Base-by-base conservation (phyloP, 495 filamentous ascomycete genomes). In the Penicillium lividum region DNA sequence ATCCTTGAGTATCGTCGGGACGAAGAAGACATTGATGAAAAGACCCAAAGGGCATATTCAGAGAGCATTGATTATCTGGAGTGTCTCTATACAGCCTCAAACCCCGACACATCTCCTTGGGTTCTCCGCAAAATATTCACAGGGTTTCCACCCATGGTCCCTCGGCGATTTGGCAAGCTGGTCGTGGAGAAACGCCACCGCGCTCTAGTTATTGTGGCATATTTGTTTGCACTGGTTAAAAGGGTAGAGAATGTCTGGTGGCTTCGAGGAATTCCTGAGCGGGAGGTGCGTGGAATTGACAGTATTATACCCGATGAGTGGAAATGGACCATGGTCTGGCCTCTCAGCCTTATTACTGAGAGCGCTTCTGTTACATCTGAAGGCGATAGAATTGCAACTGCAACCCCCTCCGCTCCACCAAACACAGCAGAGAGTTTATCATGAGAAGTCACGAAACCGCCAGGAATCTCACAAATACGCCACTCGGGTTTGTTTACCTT, bases 251-350 rank as follows among this genome's bases (percentile, higher is more conserved):
- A 69, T 54, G 47, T 71, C 2, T 80, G 77, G 76, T 80, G 74
- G 76, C 57, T 77, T 51, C 69, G 59, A 3, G 64, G 71, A 9
- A 73, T 73, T 31, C 74, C 74, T 8, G 69, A 68, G 54, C 50
- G 68, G 57, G 77, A 80, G 51, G 65, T 77, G 5, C 56, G 62
- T 28, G 73, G 67, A 3, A 76, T 80, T 40, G 54, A 70, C n/a
- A 60, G 60, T 13, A 63, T 63, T n/a, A 46, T 80, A 28, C 68
- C 69, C 2, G 30, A 54, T 7, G 61, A 71, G 40, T 80, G 76
- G 77, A 64, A 68, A 34, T 69, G 63, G 29, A 53, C 69, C 25
- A 67, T 80, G 65, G 59, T 57, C 28, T 77, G 75, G 73, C 74
- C 77, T 3, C 50, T 75, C 34, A 57, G 34, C 8, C n/a, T 64